These are phyloP conservation scores for Linum trigynum DNA, from an alignment of 345 rosid genomes.

Conservation along the genomic window DNA sequence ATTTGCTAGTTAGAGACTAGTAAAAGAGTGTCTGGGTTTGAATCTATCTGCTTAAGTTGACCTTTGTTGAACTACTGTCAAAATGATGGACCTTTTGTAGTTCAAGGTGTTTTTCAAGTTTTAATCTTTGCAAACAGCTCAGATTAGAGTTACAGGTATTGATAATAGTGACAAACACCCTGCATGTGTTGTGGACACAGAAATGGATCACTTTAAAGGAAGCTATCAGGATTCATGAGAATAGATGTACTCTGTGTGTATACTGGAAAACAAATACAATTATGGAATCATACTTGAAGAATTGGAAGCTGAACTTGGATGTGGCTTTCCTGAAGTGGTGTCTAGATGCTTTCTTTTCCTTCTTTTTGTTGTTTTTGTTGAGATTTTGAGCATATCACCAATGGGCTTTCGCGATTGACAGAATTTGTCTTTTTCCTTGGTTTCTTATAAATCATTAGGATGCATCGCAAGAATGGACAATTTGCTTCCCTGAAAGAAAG, in stretches of 20 bases:
- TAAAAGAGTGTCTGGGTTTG: background rate
- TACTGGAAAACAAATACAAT: background rate
- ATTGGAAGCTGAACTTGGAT: no score
- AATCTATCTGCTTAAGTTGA: background rate
- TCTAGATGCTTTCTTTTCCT: no score
- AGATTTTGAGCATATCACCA: background rate
- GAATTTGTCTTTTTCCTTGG: background rate
- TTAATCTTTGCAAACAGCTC: background rate
- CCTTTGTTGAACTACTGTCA: background rate
- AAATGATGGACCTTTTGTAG: background rate
- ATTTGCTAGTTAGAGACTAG: no score
- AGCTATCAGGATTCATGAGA: no score
- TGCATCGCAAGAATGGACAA: conserved; percentile 43
- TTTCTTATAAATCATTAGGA: conserved; percentile 19
- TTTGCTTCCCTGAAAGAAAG: conserved; percentile 28
- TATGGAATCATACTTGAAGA: background rate
- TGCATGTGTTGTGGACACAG: no score
- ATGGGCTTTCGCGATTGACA: background rate
- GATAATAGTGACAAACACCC: no score
- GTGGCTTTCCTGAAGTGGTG: no score
- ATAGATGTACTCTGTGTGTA: no score
- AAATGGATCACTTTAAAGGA: no score
- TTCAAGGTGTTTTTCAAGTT: background rate
- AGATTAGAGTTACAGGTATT: no score
- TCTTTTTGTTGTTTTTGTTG: background rate